Evolutionary conservation across 805 yeast genomes (phyloP), one percentile per base, ranked within the genome.

Genomic region (Huiozyma naganishii): DNA sequence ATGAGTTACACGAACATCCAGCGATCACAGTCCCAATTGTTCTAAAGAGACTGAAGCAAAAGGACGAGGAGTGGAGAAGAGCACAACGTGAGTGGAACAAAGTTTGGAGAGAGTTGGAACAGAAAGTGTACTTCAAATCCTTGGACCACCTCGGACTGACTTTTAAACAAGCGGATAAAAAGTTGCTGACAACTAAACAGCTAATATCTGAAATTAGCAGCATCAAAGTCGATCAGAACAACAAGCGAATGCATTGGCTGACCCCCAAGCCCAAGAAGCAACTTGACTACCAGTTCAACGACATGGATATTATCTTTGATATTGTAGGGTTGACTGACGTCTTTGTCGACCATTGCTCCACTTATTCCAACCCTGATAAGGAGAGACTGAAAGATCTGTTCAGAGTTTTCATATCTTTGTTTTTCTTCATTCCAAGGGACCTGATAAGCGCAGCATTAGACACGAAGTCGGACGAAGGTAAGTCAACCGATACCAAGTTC

Each of bases 61-160:
- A 92, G 65, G 97, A 92, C 61, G 97, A 92, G 65, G 98, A 92
- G 65, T 92, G 99, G 99, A 84, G 87, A 64, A 77, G 96, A 49
- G 89, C 96, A 1, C 98, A 90, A 57, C 78, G 97, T 55, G 97
- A 92, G 62, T 92, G 98, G 97, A 90, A 90, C 66, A 90, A 90
- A 61, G 95, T 88, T 10, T 92, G 99, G 99, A 79, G 99, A 59
- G 97, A 90, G 65, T 79, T 94, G 66, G 98, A 92, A 64, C 95
- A 89, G 58, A 89, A 87, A 56, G 95, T 88, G 0, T 89, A 84
- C 62, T 86, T 79, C 69, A 92, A 92, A 64, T 85, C 96, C 2
- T 71, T 92, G 51, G 99, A 92, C 61, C 98, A 92, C 62, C 69
- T 90, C 49, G 98, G 99, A 1, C 72, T 92, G 54, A 89, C 97